Base-by-base conservation (phyloP, 768 basidiomycete species). In the Boletus bicolor region DNA sequence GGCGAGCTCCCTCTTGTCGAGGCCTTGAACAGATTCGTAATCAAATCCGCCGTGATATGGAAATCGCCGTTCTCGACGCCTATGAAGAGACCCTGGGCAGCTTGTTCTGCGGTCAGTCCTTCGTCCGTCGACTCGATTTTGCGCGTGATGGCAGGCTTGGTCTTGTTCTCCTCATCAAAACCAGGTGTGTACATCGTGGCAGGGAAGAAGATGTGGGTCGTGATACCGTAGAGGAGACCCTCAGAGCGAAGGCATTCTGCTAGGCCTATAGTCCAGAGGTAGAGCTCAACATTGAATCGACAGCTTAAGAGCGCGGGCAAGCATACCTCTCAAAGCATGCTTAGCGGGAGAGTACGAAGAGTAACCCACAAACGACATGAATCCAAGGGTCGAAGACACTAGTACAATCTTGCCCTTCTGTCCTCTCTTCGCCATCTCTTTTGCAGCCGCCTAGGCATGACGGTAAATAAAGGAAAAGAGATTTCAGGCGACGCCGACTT, bases 171-270 rank as follows among this genome's bases (percentile, higher is more conserved):
- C 54, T 82, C 78, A 17, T 87, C 84, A 57, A 77, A 89, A 0
- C 93, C 91, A 0, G 91, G 86, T 0, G 83, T 84, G 60, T 76
- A 81, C 76, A 97, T 95, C 1, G 91, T 91, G 1, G 80, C 80
- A 0, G 94, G 92, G 73, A 91, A 86, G 73, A 84, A 92, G 43
- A 91, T 82, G 60, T 94, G 91, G 7, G 92, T 81, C 49, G 78
- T 76, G 65, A 92, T 89, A 48, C 79, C 81, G 67, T 95, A 93
- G 7, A 94, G 75, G 58, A 85, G 73, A 47, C 92, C 75, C 65
- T 96, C 94, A 26, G 84, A 87, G 8, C 87, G 85, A 14, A 97
- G 77, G 0, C 86, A 80, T 55, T 97, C 94, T 14, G 90, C 91
- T 0, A 97, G 82, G 14, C 88, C 92, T 93, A 9, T 7, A 21